Evolutionary conservation across 2,329 filamentous ascomycete species (phyloP).

Genomic region (Aspergillus japonicus): DNA sequence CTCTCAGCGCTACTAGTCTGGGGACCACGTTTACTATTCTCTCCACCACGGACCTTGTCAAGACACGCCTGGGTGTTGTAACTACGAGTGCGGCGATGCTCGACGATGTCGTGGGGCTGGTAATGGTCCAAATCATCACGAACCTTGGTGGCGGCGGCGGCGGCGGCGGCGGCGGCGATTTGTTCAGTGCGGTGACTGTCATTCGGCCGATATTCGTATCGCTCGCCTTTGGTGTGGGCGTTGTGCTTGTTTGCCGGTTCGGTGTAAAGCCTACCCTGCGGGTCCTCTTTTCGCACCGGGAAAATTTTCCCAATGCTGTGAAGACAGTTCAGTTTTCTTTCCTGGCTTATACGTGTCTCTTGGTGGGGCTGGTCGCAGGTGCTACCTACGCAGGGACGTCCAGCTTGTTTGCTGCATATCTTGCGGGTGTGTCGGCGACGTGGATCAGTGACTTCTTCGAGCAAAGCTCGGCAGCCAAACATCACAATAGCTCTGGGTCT

Average conservation of each 20-base stretch:
- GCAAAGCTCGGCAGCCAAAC: not conserved
- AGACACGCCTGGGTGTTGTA: conserved; percentile 59
- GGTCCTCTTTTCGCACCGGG: conserved; percentile 5
- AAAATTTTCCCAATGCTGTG: conserved; percentile 11
- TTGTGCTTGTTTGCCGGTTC: conserved; percentile 30
- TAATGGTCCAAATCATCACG: conserved; percentile 75
- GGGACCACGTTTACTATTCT: conserved; percentile 69
- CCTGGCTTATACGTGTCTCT: conserved; percentile 43
- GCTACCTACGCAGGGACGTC: conserved; percentile 58
- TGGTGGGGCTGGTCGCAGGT: conserved; percentile 49
- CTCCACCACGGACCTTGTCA: conserved; percentile 58
- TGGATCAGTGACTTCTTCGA: conserved; percentile 47
- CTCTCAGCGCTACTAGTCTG: conserved; percentile 70
- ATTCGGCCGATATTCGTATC: conserved; percentile 55
- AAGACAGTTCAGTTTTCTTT: conserved; percentile 33
- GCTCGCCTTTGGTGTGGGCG: conserved; percentile 31
- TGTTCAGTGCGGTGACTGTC: conserved; percentile 44
- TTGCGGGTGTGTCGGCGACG: conserved; percentile 53
- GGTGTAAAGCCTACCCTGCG: conserved; percentile 14
- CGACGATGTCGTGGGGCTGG: conserved; percentile 74
- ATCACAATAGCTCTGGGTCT: not conserved
- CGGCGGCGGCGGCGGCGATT: conserved; percentile 19
- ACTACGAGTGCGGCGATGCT: conserved; percentile 74
- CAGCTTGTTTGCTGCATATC: conserved; percentile 56
- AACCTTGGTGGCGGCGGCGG: conserved; percentile 53